phyloP scores from a whole-genome alignment of 495 filamentous ascomycete genomes.

The Sporormia fimetaria region DNA sequence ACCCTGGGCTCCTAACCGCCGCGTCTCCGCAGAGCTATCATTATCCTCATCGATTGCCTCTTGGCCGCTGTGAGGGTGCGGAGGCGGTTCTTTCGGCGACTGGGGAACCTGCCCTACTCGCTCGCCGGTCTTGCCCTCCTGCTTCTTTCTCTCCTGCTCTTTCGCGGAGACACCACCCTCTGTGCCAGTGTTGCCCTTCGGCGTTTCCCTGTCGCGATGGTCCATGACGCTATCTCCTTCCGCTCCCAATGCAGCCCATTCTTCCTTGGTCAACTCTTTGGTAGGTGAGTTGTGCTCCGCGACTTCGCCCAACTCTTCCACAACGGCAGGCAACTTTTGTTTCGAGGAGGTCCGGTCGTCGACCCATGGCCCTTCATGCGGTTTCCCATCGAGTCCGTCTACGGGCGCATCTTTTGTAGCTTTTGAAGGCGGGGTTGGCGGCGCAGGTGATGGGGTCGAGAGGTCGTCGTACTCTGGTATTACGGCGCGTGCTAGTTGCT shows the following conservation, averaged over 20 bases:
- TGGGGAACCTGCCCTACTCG: conserved; percentile 63
- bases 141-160: conserved; percentile 53
- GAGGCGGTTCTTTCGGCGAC: conserved; percentile 72
- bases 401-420: conserved; percentile 85
- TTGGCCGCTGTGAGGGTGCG: conserved; percentile 67
- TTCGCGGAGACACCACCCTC: conserved; percentile 81
- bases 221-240: conserved; percentile 87
- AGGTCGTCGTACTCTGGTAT: conserved; percentile 8
- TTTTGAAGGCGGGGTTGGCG: conserved; percentile 29
- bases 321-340: conserved; percentile 35
- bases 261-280: conserved; percentile 22
- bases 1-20: conserved; percentile 38
- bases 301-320: conserved; percentile 33
- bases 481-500: conserved; percentile 20
- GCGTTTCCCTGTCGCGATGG: conserved; percentile 57
- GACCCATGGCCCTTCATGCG: conserved; percentile 66
- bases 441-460: conserved; percentile 19
- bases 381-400: conserved; percentile 91
- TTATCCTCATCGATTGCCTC: conserved; percentile 39
- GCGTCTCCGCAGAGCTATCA: conserved; percentile 32
- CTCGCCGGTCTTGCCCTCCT: conserved; percentile 47
- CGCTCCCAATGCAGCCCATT: conserved; percentile 28
- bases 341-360: conserved; percentile 32
- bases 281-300: conserved; percentile 28
- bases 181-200: conserved; percentile 78